Conservation (phyloP, 768 basidiomycete species). For the Kwoniella dendrophila region DNA sequence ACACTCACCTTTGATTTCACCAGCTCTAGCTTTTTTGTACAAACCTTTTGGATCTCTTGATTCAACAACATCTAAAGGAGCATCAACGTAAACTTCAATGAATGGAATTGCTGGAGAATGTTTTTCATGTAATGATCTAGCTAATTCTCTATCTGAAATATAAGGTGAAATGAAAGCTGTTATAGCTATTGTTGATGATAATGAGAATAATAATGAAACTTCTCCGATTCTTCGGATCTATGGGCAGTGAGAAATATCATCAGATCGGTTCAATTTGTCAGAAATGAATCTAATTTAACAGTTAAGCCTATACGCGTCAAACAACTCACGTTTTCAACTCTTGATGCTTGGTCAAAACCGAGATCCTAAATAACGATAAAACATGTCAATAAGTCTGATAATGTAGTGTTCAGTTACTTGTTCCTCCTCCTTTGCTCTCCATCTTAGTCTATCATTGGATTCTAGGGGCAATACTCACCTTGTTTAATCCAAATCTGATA, state of each 20-base stretch:
- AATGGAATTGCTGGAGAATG: constrained; percentile 68
- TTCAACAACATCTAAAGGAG: constrained; percentile 83
- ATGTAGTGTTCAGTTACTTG: too few species aligned
- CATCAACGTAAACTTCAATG: constrained; percentile 93
- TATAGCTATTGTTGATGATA: constrained; percentile 78
- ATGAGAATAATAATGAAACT: constrained; percentile 92
- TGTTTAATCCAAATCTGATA: constrained; percentile 92
- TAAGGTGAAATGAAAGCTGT: constrained; percentile 99
- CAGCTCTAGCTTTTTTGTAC: constrained; percentile 93
- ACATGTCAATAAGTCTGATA: constrained; percentile 3
- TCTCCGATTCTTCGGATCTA: constrained; percentile 95
- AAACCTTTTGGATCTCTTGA: constrained; percentile 93
- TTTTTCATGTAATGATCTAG: constrained; percentile 76
- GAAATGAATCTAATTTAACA: too few species aligned
- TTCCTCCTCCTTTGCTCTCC: too few species aligned
- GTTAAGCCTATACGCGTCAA: not conserved
- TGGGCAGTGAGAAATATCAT: not conserved
- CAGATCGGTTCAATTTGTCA: not conserved
- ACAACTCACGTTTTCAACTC: constrained; percentile 50
- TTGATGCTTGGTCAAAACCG: constrained; percentile 48
- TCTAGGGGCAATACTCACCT: constrained; percentile 52
- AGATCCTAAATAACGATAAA: constrained; percentile 29
- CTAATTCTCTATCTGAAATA: constrained; percentile 76
- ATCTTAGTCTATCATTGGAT: too few species aligned
- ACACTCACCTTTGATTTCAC: constrained; percentile 84